A percentile compares a stretch with the other conserved stretches of the same genome.
phyloP scores from a whole-genome alignment of 441 rosid genomes.

The Sinapis alba region DNA sequence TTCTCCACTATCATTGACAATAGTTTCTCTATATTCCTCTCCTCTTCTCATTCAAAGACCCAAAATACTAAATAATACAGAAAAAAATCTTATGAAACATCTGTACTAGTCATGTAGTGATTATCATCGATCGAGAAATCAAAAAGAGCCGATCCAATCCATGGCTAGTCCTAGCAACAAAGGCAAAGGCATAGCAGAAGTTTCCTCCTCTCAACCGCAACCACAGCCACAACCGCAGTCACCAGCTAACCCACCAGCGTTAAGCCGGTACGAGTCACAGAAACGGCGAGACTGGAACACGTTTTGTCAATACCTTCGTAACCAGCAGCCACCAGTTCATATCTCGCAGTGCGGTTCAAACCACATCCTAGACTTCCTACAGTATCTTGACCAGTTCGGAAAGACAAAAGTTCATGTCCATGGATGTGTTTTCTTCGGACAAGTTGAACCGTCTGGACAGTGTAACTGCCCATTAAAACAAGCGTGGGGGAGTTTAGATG shows the following conservation, averaged over 20 bases:
- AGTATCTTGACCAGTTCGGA: slow-evolving; percentile 79
- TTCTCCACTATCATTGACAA: slow-evolving; percentile 42
- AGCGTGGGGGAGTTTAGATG: slow-evolving; percentile 94
- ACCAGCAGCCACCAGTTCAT: slow-evolving; percentile 77
- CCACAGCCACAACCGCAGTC: slow-evolving; percentile 5
- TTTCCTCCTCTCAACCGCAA: slow-evolving; percentile 51
- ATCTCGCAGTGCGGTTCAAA: slow-evolving; percentile 64
- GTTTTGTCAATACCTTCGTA: slow-evolving; percentile 73
- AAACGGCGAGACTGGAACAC: slow-evolving; percentile 86
- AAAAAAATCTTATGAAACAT: neutral
- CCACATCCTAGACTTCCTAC: slow-evolving; percentile 74
- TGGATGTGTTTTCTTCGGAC: slow-evolving; percentile 75
- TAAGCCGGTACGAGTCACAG: slow-evolving; percentile 82
- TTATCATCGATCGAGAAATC: slow-evolving; percentile 19
- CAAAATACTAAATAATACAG: neutral
- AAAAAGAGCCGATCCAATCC: slow-evolving; percentile 2
- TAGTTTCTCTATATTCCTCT: slow-evolving; percentile 35
- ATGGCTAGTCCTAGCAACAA: slow-evolving; percentile 47
- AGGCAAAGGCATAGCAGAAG: slow-evolving; percentile 58
- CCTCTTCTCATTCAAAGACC: slow-evolving; percentile 23
- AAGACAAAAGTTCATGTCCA: slow-evolving; percentile 80
- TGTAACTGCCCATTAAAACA: slow-evolving; percentile 79
- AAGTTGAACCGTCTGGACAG: slow-evolving; percentile 75
- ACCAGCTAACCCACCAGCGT: slow-evolving; percentile 44
- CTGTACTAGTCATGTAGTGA: slow-evolving; percentile 17